Percentiles rank a stretch among this genome's conserved stretches.
Evolutionary conservation across 805 yeast genomes (phyloP).

Genomic region (Pichia deserticola): DNA sequence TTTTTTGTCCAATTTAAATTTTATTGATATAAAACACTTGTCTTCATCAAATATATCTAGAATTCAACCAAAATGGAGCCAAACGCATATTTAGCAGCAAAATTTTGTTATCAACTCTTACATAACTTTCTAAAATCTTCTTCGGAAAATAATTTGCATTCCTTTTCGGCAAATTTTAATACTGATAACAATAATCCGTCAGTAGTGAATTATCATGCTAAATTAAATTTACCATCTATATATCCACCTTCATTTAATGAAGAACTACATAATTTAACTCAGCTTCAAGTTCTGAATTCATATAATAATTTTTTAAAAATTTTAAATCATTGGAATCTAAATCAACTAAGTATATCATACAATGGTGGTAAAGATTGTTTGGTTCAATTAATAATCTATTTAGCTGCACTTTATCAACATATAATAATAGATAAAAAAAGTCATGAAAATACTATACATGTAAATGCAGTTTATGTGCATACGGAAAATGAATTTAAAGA

Average conservation of each 20-base stretch:
- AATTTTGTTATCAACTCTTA: not conserved
- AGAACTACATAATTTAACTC: slow-evolving; percentile 16
- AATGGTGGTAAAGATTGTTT: slow-evolving; percentile 98
- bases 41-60: no score
- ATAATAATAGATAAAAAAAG: slow-evolving; percentile 10
- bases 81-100: not conserved
- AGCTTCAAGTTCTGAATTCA: slow-evolving; percentile 19
- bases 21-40: no score
- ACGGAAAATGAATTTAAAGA: slow-evolving; percentile 67
- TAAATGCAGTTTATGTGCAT: slow-evolving; percentile 62
- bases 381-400: slow-evolving; percentile 70
- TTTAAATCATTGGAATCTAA: slow-evolving; percentile 21
- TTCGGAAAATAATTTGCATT: not conserved
- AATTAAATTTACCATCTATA: slow-evolving; percentile 2
- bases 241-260: slow-evolving; percentile 3
- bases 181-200: not conserved
- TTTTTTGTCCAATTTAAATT: no score
- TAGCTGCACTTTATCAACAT: slow-evolving; percentile 41
- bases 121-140: not conserved
- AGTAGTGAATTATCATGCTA: not conserved
- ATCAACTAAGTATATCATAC: slow-evolving; percentile 70
- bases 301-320: slow-evolving; percentile 14
- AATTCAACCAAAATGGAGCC: not conserved
- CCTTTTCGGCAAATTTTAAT: not conserved
- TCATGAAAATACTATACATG: slow-evolving; percentile 21